Base-by-base conservation (phyloP, 2,329 filamentous ascomycete genomes). In the Fusarium paranaense region DNA sequence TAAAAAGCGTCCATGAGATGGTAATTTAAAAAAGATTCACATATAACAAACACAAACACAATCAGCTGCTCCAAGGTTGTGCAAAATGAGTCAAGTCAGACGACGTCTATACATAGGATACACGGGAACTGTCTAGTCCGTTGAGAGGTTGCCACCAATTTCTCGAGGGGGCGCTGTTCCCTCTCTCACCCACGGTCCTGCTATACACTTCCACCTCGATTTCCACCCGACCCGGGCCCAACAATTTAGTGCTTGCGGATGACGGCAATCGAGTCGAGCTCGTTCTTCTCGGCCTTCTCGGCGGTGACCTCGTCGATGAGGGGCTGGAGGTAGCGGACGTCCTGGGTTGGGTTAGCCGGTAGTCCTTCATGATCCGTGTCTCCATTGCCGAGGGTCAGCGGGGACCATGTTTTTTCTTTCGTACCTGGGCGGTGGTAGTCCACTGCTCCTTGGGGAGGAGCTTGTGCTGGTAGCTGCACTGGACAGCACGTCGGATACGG, bases 401-500 rank as follows among this genome's bases (percentile, higher is more conserved):
- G 35, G 18, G 37, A 50, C 60, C 60, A 62, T 59, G 25, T 54
- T 54, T 35, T 60, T 52, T 20, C 6, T 35, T 45, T 70, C 82
- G 80, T 81, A 88, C 87, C 78, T 88, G 86, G 79, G 88, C 85
- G 76, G 85, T 78, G 84, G 88, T 90, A 78, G 87, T 90, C 89
- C 89, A 91, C 81, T 91, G 83, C 37, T 86, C 81, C 85, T 88
- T 89, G 82, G 90, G 89, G 65, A 92, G 87, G 72, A 92, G 85
- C 86, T 91, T 90, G 84, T 92, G 90, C 80, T 87, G 83, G 81
- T 90, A 84, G 80, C 87, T 90, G 84, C 86, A 87, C 87, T 99
- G 97, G 86, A 97, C 92, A 80, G 97, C 96, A 86, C 97, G 92
- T 87, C 97, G 94, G 85, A 99, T 91, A 82, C 97, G 95, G 92